Base-by-base conservation (phyloP, 441 rosid genomes). In the Omphalea diandra region DNA sequence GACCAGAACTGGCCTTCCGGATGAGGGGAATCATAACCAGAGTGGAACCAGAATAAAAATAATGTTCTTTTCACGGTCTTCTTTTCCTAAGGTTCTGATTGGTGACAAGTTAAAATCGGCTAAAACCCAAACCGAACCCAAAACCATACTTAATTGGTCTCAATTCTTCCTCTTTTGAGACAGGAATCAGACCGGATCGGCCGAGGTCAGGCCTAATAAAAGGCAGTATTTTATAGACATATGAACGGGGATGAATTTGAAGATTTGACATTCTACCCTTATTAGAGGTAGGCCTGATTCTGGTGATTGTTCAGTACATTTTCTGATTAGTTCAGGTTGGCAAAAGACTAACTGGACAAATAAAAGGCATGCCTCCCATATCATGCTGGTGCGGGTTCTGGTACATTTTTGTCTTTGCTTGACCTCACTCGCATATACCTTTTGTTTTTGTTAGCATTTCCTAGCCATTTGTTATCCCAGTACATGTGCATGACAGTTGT, bases 401-500 rank as follows among this genome's bases (percentile, higher is more conserved):
- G 56, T 71, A 17, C 76, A 58, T n/a, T 49, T 56, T 54, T 58
- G 69, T 68, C 74, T 67, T 50, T 65, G 29, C 55, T 47, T 60
- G 46, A 44, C 40, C 36, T 56, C 50, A 1, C 43, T 11, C 60
- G 44, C 54, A 2, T 36, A n/a, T 57, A 35, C 46, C 52, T 66
- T 41, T 59, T 63, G 20, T 41, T 35, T 47, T 65, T 29, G n/a
- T 44, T 58, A 24, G 52, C 79, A 74, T 5, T 38, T 22, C 53
- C 40, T 43, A 40, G 20, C 62, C 53, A 43, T 3, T 63, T 67
- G 62, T 47, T 41, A 27, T 49, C n/a, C n/a, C 40, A 63, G 33
- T 12, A 69, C 79, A 71, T 72, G 70, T 68, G 79, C 75, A 14
- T 68, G 75, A 50, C 79, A 75, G 73, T 77, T 63, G 57, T 63